phyloP scores from a whole-genome alignment of 768 basidiomycete species.

The Cyathus striatus region DNA sequence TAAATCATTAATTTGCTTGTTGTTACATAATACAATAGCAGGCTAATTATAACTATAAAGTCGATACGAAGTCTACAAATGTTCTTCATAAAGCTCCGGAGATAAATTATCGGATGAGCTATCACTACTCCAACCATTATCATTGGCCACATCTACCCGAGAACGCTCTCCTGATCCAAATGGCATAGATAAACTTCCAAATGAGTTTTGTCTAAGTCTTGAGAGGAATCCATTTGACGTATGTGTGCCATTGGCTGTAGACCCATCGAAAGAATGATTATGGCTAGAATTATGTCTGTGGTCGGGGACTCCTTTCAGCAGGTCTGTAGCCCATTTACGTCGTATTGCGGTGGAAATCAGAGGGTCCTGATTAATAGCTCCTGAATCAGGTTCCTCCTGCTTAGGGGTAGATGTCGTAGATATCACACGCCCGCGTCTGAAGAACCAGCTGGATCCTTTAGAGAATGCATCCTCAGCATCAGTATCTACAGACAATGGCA shows the following conservation, averaged over 20 bases:
- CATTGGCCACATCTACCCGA: constrained; percentile 22
- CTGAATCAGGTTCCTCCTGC: constrained; percentile 23
- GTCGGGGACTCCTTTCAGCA: too few relatives aligned
- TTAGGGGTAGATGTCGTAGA: constrained; percentile 27
- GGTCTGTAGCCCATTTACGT: constrained; percentile 43
- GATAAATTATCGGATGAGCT: constrained; percentile 49
- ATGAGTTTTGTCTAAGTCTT: constrained; percentile 38
- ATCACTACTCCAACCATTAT: constrained; percentile 52
- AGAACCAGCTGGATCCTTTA: constrained; percentile 51
- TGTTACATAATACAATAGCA: too few relatives aligned
- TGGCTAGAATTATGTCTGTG: too few relatives aligned
- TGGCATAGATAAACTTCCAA: constrained; percentile 34
- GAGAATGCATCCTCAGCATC: constrained; percentile 73
- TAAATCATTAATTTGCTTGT: too few relatives aligned
- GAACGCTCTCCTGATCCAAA: constrained; percentile 20
- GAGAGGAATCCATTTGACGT: constrained; percentile 31
- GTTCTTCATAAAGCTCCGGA: constrained; percentile 11
- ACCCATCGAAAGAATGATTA: too few relatives aligned
- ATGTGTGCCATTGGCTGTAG: too few relatives aligned
- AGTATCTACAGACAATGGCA: constrained; percentile 69
- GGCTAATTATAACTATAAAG: too few relatives aligned
- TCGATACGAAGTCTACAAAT: too few relatives aligned
- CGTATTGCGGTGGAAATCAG: constrained; percentile 37
- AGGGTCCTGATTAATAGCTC: constrained; percentile 25
- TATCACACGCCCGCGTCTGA: constrained; percentile 38